Percentiles rank a stretch among this genome's conserved stretches.
phyloP scores from a whole-genome alignment of 176 grass and related monocot species.

The bread wheat (Triticum aestivum) region DNA sequence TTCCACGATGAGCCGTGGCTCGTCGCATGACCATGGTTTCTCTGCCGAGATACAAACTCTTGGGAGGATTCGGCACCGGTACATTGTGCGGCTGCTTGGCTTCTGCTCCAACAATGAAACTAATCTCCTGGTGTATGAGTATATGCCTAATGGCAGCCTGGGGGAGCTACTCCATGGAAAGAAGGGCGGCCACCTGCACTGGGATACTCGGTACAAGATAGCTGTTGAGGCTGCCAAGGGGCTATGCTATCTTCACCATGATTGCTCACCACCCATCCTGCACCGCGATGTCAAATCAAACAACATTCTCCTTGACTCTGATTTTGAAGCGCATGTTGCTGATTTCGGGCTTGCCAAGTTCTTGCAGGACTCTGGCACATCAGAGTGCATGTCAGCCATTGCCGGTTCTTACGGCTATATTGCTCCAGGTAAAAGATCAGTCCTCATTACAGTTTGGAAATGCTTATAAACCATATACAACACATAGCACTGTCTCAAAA shows the following conservation, averaged over 20 bases:
- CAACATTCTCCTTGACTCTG: slow-evolving; percentile 86
- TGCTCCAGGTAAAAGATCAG: slow-evolving; percentile 68
- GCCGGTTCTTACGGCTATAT: slow-evolving; percentile 97
- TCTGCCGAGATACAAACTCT: slow-evolving; percentile 95
- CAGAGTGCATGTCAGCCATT: slow-evolving; percentile 96
- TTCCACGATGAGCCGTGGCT: slow-evolving; percentile 65
- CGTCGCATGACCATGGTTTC: slow-evolving; percentile 91
- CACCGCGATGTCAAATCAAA: slow-evolving; percentile 95
- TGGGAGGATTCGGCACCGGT: slow-evolving; percentile 87
- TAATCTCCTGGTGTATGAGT: slow-evolving; percentile 89
- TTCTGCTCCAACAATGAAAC: slow-evolving; percentile 93
- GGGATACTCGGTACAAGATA: slow-evolving; percentile 87
- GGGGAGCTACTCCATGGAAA: slow-evolving; percentile 95
- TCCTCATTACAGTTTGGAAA: slow-evolving; percentile 2
- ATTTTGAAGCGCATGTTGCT: slow-evolving; percentile 86
- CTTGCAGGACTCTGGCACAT: slow-evolving; percentile 71
- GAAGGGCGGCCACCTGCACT: slow-evolving; percentile 83
- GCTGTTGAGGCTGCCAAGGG: slow-evolving; percentile 94
- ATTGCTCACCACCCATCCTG: slow-evolving; percentile 77
- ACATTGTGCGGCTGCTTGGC: slow-evolving; percentile 84
- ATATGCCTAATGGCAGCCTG: slow-evolving; percentile 97
- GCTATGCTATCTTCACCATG: slow-evolving; percentile 95
- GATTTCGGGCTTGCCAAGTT: slow-evolving; percentile 92
- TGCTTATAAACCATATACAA: not conserved
- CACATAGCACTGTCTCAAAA: not conserved